Base-by-base conservation (phyloP, 1,139 yeast genomes). In the Hansenula sp. region DNA sequence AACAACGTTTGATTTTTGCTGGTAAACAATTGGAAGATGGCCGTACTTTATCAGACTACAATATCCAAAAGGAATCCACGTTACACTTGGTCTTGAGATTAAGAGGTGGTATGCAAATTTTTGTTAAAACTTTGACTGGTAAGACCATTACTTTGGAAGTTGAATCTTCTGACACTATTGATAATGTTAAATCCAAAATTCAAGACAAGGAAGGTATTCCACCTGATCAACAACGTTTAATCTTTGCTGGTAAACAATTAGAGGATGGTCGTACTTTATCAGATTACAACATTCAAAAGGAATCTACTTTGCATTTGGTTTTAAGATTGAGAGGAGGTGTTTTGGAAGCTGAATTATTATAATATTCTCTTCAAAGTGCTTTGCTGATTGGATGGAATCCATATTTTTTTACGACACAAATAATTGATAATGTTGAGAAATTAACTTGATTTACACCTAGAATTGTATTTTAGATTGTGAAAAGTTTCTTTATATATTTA, bases 21-120 rank as follows among this genome's bases (percentile, higher is more conserved):
- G 98, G 98, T 83, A 91, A 90, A 80, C 97, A 90, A 77, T 82
- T 88, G 68, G 96, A 88, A 76, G 96, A 88, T 63, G 95, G 95
- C 63, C 85, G 96, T 79, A 88, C 96, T 55, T 75, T 86, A 57
- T 83, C 93, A 53, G 95, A 86, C 76, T 86, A 86, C 87, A 86
- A 86, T 83, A 86, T 86, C 68, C 94, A 86, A 74, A 86, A 86
- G 80, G 95, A 86, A 77, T 86, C 95, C 46, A 86, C 94, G 51
- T 72, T 86, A 49, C 95, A 86, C 72, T 79, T 86, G 72, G 94
- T 86, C 49, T 76, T 86, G 59, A 86, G 94, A 77, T 82, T 86
- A 69, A 87, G 95, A 80, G 94, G 94, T 78, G 89, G 90, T 75
- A 87, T 50, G 45, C 47, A 46, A 43, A 44, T 44, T 16, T 47